These are phyloP conservation scores for Backusella mclennaniae DNA, from an alignment of 192 early-diverging fungal species.

Conservation along the genomic window DNA sequence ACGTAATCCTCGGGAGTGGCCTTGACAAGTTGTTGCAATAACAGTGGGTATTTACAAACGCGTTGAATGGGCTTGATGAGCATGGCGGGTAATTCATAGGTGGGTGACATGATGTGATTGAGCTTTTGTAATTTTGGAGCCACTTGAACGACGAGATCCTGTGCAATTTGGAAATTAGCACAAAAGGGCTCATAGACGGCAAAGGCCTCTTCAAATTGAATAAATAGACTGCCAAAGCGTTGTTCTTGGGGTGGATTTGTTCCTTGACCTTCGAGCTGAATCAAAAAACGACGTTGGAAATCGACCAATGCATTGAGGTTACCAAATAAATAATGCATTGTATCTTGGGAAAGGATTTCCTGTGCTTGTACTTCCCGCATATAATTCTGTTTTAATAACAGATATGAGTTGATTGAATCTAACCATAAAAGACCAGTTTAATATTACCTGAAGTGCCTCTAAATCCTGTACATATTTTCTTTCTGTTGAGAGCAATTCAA, in stretches of 20 bases:
- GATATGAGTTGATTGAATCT: not conserved
- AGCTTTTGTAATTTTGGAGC: slow-evolving; percentile 58
- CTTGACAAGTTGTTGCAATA: slow-evolving; percentile 77
- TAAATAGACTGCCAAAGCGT: slow-evolving; percentile 84
- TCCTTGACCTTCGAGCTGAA: slow-evolving; percentile 81
- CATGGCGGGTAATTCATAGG: slow-evolving; percentile 84
- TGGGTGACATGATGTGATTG: slow-evolving; percentile 75
- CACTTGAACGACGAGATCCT: slow-evolving; percentile 67
- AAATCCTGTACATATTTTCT: slow-evolving; percentile 88
- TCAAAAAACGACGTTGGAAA: slow-evolving; percentile 92
- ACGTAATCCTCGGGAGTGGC: slow-evolving; percentile 55
- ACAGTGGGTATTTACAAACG: slow-evolving; percentile 95
- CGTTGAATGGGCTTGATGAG: slow-evolving; percentile 98
- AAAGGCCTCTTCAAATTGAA: slow-evolving; percentile 76
- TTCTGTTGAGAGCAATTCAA: slow-evolving; percentile 93
- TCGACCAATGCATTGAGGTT: slow-evolving; percentile 92
- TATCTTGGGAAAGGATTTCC: slow-evolving; percentile 80
- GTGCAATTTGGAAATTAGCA: slow-evolving; percentile 82
- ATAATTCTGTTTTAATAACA: slow-evolving; percentile 47
- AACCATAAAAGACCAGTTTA: not conserved
- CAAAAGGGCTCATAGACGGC: slow-evolving; percentile 92
- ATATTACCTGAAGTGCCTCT: slow-evolving; percentile 67
- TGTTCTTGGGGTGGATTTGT: slow-evolving; percentile 74
- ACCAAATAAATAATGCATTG: slow-evolving; percentile 80
- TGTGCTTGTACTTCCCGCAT: slow-evolving; percentile 65